Evolutionary conservation across 2,329 filamentous ascomycete genomes (phyloP).

Genomic region (Tetracladium maxilliforme): DNA sequence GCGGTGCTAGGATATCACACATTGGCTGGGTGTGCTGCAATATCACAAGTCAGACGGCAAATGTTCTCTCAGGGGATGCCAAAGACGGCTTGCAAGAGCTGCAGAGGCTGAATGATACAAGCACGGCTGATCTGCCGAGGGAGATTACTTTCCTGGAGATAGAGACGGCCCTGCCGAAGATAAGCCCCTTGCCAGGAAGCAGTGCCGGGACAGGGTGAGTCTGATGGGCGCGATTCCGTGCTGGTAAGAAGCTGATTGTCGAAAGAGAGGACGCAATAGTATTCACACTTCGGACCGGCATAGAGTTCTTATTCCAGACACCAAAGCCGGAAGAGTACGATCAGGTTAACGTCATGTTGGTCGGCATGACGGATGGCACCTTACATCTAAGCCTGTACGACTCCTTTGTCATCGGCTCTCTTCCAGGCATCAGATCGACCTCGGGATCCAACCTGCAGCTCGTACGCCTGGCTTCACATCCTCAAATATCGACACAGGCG

Average conservation of each 20-base stretch:
- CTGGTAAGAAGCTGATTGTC: too few species aligned
- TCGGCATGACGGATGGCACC: conserved; percentile 55
- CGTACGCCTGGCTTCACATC: conserved; percentile 54
- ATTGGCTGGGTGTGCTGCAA: too few species aligned
- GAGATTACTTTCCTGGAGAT: conserved; percentile 64
- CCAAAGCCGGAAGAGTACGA: conserved; percentile 53
- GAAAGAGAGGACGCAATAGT: conserved; percentile 40
- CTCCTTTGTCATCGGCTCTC: conserved; percentile 63
- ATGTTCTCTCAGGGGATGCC: too few species aligned
- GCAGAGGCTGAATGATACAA: too few species aligned
- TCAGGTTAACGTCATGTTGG: conserved; percentile 65
- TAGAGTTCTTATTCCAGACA: conserved; percentile 54
- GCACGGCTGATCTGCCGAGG: conserved; percentile 44
- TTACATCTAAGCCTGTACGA: conserved; percentile 76
- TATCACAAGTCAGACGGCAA: too few species aligned
- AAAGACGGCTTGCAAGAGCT: too few species aligned
- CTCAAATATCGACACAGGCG: conserved; percentile 60
- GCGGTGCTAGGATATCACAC: too few species aligned
- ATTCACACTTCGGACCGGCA: conserved; percentile 53
- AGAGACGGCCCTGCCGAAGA: conserved; percentile 59
- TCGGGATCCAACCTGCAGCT: conserved; percentile 14
- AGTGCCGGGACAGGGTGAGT: conserved; percentile 48
- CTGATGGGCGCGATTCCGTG: too few species aligned
- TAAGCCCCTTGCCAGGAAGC: conserved; percentile 58
- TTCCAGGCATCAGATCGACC: too few species aligned